These are phyloP conservation scores for Talaromyces sp. DNA, from an alignment of 2,329 filamentous ascomycete species.

Conservation along the genomic window DNA sequence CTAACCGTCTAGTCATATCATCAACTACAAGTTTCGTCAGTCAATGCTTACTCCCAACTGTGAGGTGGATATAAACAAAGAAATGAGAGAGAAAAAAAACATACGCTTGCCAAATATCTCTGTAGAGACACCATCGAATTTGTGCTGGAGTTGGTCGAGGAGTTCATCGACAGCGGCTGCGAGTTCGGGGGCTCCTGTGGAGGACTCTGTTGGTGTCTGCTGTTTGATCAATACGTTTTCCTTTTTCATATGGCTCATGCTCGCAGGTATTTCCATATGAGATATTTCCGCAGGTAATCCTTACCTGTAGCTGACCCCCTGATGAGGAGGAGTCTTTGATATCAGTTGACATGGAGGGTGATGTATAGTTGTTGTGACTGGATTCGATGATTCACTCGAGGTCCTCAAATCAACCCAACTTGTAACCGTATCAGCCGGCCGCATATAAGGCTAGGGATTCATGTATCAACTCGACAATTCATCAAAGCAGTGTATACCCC, in stretches of 20 bases:
- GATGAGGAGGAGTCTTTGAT: slow-evolving; percentile 9
- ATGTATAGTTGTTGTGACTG: not conserved
- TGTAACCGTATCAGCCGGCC: not conserved
- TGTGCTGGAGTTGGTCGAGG: slow-evolving; percentile 74
- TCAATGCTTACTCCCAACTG: not conserved
- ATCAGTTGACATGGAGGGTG: slow-evolving; percentile 12
- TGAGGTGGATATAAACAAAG: not conserved
- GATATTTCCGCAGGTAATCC: not conserved
- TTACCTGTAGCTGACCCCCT: not conserved
- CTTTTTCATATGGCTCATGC: too few species aligned
- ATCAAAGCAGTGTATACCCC: not conserved
- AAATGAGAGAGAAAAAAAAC: slow-evolving; percentile 28
- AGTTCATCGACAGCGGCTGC: slow-evolving; percentile 79
- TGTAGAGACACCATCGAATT: slow-evolving; percentile 76
- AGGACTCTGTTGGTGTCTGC: slow-evolving; percentile 7
- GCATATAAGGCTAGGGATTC: not conserved
- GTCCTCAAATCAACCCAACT: not conserved
- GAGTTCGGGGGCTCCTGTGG: slow-evolving; percentile 49
- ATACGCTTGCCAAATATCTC: slow-evolving; percentile 86
- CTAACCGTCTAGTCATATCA: slow-evolving; percentile 81
- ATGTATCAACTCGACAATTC: not conserved
- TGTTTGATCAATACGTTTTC: not conserved
- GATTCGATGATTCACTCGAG: not conserved
- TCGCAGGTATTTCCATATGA: too few species aligned
- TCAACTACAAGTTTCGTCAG: slow-evolving; percentile 61